Conservation (phyloP, 495 filamentous ascomycete genomes). For the Penicillium paxilli region DNA sequence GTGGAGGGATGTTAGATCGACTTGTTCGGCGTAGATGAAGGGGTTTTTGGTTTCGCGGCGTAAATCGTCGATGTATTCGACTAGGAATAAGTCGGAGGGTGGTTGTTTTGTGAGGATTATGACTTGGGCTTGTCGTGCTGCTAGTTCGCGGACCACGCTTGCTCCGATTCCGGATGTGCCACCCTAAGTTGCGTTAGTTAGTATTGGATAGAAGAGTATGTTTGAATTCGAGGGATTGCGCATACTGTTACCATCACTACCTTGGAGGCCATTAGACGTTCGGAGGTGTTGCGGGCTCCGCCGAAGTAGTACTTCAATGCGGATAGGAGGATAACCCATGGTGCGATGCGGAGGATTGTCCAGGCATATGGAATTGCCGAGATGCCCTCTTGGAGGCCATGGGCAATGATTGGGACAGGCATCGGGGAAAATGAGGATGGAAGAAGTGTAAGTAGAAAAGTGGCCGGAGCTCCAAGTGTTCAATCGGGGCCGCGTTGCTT, state of each 20-base stretch:
- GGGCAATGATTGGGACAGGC: slow-evolving; percentile 74
- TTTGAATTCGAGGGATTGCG: no score
- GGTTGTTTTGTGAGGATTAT: slow-evolving; percentile 84
- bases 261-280: slow-evolving; percentile 87
- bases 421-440: slow-evolving; percentile 46
- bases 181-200: slow-evolving; percentile 55
- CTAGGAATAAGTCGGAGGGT: slow-evolving; percentile 80
- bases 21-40: slow-evolving; percentile 91
- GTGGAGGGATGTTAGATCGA: slow-evolving; percentile 82
- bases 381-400: slow-evolving; percentile 63
- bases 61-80: slow-evolving; percentile 89
- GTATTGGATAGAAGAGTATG: no score
- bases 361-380: slow-evolving; percentile 64
- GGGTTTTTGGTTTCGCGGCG: slow-evolving; percentile 78
- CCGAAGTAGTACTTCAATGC: slow-evolving; percentile 76
- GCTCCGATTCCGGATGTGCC: slow-evolving; percentile 94
- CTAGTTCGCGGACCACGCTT: slow-evolving; percentile 69
- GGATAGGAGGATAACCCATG: slow-evolving; percentile 59
- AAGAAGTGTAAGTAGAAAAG: slow-evolving; percentile 2
- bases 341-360: slow-evolving; percentile 57
- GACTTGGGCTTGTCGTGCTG: slow-evolving; percentile 82
- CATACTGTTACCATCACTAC: slow-evolving; percentile 87
- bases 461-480: neutral
- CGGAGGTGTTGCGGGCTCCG: slow-evolving; percentile 72
- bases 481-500: slow-evolving; percentile 18